Evolutionary conservation across 352 stramenopile genomes (phyloP), one percentile per base, ranked within the genome.

Genomic region (Globisporangium nagaii): DNA sequence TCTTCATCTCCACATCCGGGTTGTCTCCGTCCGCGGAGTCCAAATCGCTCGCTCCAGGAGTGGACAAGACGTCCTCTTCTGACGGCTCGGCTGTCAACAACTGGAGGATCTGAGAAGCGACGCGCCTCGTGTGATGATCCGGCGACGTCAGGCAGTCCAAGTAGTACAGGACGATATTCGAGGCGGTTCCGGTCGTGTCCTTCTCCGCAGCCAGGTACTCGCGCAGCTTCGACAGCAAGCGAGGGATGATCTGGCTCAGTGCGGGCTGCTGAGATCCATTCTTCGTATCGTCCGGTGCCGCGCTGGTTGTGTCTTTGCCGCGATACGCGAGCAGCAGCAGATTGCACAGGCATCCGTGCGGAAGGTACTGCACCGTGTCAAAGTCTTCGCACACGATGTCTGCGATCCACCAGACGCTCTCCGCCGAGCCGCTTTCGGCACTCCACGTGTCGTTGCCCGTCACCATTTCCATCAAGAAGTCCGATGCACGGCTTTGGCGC

Each of bases 401-500:
- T 13, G 80, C 82, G 53, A 95, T 95, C 84, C 84, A 95, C 78
- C 71, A 91, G 8, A 73, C 68, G 35, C 67, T 79, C 40, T 75
- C 70, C 0, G 62, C 54, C 19, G 63, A 68, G 8, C 62, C 60
- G 4, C 49, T 53, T 30, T 51, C 24, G 47, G 48, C 39, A 39
- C 42, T 41, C 50, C 62, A 47, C 17, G 53, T 40, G 55, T 83
- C 52, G 35, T 73, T 66, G 37, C 63, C 76, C 10, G 77, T 58
- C 22, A 95, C 82, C 84, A 95, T 95, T 43, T 93, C 81, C 79
- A 92, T 95, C 1, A 95, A 54, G 39, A 95, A 95, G 44, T 93
- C 84, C 19, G 75, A 84, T 35, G 69, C 73, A 32, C 84, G 74
- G 42, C 76, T 88, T 53, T 93, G 79, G 3, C 84, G 84, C 56